Evolutionary conservation across 192 early-diverging fungal species (phyloP), one percentile per base, ranked within the genome.

Genomic region (Gaertneriomyces semiglobifer): DNA sequence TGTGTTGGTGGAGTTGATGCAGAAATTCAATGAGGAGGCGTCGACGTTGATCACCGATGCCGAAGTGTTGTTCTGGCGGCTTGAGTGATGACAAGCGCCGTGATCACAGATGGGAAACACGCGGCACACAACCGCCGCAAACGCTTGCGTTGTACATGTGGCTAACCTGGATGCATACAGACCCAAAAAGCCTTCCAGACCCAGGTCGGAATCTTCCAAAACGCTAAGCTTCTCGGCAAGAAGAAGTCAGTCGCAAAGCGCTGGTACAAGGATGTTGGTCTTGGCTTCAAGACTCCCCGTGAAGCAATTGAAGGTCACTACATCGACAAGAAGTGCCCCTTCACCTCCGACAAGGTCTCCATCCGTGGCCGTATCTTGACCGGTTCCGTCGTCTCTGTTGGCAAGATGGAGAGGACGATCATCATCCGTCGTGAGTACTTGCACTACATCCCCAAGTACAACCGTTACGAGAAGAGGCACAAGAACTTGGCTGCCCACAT

Each of bases 291-390:
- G 90, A 99, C 93, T 79, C 96, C 96, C 73, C 90, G 90, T 78
- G 92, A 94, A 77, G 96, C 95, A 73, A 92, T 95, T 79, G 88
- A 89, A 76, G 96, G 96, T 69, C 86, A 82, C 83, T 99, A 99
- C 88, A 92, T 99, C 63, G 96, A 99, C 88, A 99, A 95, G 88
- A 99, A 99, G 91, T 99, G 96, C 88, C 96, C 96, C 68, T 99
- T 95, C 92, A 93, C 93, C 72, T 80, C 79, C 54, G 88, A 90
- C 76, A 86, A 90, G 79, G 92, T 94, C 74, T 89, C 89, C 77
- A 97, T 99, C 83, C 94, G 95, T 81, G 96, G 96, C 70, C 91
- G 95, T 77, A 96, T 99, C 80, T 80, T 99, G 59, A 89, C 87
- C 57, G 96, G 96, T 74, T 85, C 89, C 63, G 92, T 99, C 62